Evolutionary conservation across 2,329 filamentous ascomycete genomes (phyloP).

Genomic region (Diaporthe sp.): DNA sequence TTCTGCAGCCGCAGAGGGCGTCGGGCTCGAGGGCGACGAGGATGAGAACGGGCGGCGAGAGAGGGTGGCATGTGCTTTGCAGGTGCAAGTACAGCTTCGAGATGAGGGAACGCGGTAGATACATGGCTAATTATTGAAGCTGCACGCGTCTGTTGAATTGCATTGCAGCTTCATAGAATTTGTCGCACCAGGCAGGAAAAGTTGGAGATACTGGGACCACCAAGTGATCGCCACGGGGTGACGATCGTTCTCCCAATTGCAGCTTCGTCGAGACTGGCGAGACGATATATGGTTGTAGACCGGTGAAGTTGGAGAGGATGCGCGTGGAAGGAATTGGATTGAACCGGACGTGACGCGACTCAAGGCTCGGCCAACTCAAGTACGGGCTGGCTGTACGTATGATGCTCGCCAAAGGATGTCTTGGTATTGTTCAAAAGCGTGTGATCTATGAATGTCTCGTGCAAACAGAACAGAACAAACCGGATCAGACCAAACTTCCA

Average conservation of each 20-base stretch:
- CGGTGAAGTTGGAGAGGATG: slow-evolving; percentile 9
- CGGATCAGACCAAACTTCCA: neutral
- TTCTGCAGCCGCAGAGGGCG: slow-evolving; percentile 94
- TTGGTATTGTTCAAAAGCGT: slow-evolving; percentile 9
- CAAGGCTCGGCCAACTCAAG: neutral
- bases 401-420: slow-evolving; percentile 39
- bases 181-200: neutral
- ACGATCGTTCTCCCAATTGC: neutral
- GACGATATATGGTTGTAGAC: neutral
- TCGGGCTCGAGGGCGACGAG: slow-evolving; percentile 96
- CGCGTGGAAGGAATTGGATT: slow-evolving; percentile 36
- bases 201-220: neutral
- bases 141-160: slow-evolving; percentile 51
- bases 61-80: slow-evolving; percentile 86
- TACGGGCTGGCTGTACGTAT: neutral
- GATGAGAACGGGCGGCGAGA: slow-evolving; percentile 90
- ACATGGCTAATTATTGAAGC: slow-evolving; percentile 72
- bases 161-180: slow-evolving; percentile 52
- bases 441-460: slow-evolving; percentile 7
- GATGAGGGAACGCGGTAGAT: slow-evolving; percentile 91
- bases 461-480: neutral
- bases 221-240: neutral
- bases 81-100: slow-evolving; percentile 94
- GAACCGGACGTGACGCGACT: slow-evolving; percentile 39
- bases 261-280: neutral